Evolutionary conservation across 495 filamentous ascomycete species (phyloP), one percentile per base, ranked within the genome.

Genomic region (Penicillium coffeae): DNA sequence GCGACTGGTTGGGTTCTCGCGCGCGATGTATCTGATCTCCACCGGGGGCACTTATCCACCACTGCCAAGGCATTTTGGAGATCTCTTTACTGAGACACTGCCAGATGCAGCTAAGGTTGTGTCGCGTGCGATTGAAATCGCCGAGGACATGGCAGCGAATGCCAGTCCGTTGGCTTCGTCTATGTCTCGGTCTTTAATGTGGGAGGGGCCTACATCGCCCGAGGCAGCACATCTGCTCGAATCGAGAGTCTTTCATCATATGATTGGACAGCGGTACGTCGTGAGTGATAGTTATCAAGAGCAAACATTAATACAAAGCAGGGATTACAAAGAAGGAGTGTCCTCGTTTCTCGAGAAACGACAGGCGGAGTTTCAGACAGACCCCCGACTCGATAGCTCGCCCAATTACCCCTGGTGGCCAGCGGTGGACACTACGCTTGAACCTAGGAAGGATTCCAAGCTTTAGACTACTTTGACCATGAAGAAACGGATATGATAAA

Each of bases 211-310:
- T 3, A 59, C 56, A 1, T 71, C 62, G 16, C 70, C 80, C 4
- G 80, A 85, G 56, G 77, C 68, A 16, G 67, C 72, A 32, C 79
- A 83, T 69, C 55, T 82, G 41, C 62, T 83, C 8, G 76, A 84
- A 58, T 78, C 72, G 47, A 69, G 67, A 56, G 55, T 84, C 18
- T 66, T 83, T 48, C 75, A 71, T 48, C 76, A 77, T 53, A 58
- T 83, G 50, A 77, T 81, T 60, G 53, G 63, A 7, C 63, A 65
- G 21, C 55, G 48, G 52, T 42, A 33, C 53, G 35, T n/a, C n/a
- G n/a, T n/a, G n/a, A n/a, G n/a, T n/a, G n/a, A n/a, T n/a, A n/a
- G n/a, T n/a, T n/a, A 22, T 6, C 16, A 7, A 2, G 25, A n/a
- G 12, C 18, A 8, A 34, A n/a, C 2, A 15, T 27, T 50, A 21